Evolutionary conservation across 2,329 filamentous ascomycete species (phyloP).

Genomic region (Epichloe sibirici): DNA sequence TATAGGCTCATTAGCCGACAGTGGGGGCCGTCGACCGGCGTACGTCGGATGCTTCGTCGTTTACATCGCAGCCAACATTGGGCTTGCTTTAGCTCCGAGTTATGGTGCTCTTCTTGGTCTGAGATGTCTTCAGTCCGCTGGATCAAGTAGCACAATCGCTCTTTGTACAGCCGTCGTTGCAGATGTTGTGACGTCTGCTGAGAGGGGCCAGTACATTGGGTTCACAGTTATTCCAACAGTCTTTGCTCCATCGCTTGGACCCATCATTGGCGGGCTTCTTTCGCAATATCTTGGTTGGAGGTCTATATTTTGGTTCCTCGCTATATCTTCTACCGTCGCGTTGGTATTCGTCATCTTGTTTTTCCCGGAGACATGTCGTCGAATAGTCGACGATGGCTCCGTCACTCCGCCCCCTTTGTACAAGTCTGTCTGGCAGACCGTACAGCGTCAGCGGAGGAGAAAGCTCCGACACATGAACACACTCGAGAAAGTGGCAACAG

Average conservation of each 20-base stretch:
- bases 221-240: slow-evolving; percentile 36
- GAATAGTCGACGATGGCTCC: slow-evolving; percentile 40
- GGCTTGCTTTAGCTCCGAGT: slow-evolving; percentile 35
- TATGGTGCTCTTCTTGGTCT: slow-evolving; percentile 40
- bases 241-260: slow-evolving; percentile 36
- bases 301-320: slow-evolving; percentile 50
- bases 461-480: neutral
- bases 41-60: slow-evolving; percentile 41
- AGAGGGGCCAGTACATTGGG: slow-evolving; percentile 48
- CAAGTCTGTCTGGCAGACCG: slow-evolving; percentile 21
- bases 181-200: slow-evolving; percentile 49
- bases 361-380: slow-evolving; percentile 43
- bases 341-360: slow-evolving; percentile 32
- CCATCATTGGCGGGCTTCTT: slow-evolving; percentile 47
- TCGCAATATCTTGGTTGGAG: slow-evolving; percentile 46
- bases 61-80: slow-evolving; percentile 42
- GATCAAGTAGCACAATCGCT: slow-evolving; percentile 47
- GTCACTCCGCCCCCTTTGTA: slow-evolving; percentile 27
- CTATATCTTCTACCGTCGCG: slow-evolving; percentile 31
- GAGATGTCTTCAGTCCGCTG: slow-evolving; percentile 44
- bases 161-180: slow-evolving; percentile 47
- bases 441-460: slow-evolving; percentile 11
- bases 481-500: neutral
- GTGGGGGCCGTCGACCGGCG: slow-evolving; percentile 38
- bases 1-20: slow-evolving; percentile 43